Conservation (phyloP, 2,329 filamentous ascomycete genomes). For the Alternaria incomplexa region DNA sequence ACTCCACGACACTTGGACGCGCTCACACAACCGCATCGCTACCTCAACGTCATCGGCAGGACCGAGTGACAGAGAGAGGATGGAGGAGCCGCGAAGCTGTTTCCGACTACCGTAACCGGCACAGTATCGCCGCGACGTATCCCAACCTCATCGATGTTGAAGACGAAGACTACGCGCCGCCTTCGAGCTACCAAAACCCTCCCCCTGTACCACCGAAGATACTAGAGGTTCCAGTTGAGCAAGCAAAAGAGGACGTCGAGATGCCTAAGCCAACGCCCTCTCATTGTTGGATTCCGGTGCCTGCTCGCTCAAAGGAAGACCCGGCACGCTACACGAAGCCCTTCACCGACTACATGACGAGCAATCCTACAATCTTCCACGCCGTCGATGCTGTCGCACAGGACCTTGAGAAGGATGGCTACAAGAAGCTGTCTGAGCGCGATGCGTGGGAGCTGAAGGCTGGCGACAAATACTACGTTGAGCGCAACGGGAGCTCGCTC, state of each 20-base stretch:
- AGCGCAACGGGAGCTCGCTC: slow-evolving; percentile 82
- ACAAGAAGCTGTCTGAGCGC: slow-evolving; percentile 78
- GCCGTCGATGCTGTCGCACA: slow-evolving; percentile 79
- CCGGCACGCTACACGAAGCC: slow-evolving; percentile 71
- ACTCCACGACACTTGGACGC: slow-evolving; percentile 36
- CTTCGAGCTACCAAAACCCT: slow-evolving; percentile 33
- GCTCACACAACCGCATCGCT: slow-evolving; percentile 39
- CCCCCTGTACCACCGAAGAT: slow-evolving; percentile 49
- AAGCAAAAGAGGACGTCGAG: slow-evolving; percentile 1
- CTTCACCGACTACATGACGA: slow-evolving; percentile 84
- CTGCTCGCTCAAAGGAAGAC: slow-evolving; percentile 30
- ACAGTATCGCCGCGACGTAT: slow-evolving; percentile 41
- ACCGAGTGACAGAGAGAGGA: slow-evolving; percentile 17
- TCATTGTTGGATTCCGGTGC: slow-evolving; percentile 24
- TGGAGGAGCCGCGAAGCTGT: slow-evolving; percentile 14
- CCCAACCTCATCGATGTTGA: slow-evolving; percentile 42
- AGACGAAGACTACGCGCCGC: slow-evolving; percentile 29
- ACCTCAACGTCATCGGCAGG: slow-evolving; percentile 27
- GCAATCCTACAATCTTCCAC: slow-evolving; percentile 94
- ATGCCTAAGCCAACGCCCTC: slow-evolving; percentile 15
- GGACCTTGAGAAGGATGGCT: slow-evolving; percentile 75
- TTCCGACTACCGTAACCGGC: slow-evolving; percentile 23
- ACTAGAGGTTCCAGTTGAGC: slow-evolving; percentile 26
- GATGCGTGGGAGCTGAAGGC: slow-evolving; percentile 80
- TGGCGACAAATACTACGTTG: slow-evolving; percentile 88